phyloP scores from a whole-genome alignment of 163 green algal genomes.

The Scenedesmus sp. region DNA sequence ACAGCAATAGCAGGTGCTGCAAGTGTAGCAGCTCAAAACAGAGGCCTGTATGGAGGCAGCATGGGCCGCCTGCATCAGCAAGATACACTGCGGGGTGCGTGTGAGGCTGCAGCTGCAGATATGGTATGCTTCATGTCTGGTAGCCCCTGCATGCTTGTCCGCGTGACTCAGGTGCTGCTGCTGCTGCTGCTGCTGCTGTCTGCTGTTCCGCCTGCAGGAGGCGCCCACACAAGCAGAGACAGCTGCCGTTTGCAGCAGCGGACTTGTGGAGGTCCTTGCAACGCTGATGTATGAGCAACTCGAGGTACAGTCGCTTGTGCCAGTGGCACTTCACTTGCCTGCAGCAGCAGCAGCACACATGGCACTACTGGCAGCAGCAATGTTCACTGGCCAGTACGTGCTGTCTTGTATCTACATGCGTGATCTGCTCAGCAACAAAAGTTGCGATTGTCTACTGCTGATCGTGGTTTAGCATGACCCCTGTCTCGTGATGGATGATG shows the following conservation, averaged over 20 bases:
- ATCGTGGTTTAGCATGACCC: not conserved
- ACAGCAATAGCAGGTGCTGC: not conserved
- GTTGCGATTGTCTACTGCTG: not conserved
- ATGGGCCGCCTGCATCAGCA: conserved; percentile 14
- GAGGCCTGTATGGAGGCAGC: not conserved
- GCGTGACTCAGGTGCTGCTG: too few relatives aligned
- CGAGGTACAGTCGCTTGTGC: not conserved
- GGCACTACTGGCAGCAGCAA: not conserved
- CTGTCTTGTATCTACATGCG: not conserved
- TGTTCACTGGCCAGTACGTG: not conserved
- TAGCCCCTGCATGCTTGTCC: not conserved
- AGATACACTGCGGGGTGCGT: not conserved
- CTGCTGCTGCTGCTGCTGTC: not conserved
- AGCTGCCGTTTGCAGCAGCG: conserved; percentile 5
- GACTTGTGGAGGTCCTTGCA: conserved; percentile 22
- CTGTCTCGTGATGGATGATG: not conserved
- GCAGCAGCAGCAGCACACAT: not conserved
- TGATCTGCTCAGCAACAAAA: not conserved
- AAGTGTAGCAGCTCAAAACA: not conserved
- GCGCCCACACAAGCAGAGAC: not conserved
- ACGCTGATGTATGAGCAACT: conserved; percentile 12
- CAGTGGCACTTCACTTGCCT: not conserved
- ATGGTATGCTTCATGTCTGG: not conserved
- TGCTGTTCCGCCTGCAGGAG: conserved; percentile 9
- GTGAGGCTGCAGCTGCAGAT: not conserved